Conservation (phyloP, 805 yeast genomes). For the Candida multigemmis region DNA sequence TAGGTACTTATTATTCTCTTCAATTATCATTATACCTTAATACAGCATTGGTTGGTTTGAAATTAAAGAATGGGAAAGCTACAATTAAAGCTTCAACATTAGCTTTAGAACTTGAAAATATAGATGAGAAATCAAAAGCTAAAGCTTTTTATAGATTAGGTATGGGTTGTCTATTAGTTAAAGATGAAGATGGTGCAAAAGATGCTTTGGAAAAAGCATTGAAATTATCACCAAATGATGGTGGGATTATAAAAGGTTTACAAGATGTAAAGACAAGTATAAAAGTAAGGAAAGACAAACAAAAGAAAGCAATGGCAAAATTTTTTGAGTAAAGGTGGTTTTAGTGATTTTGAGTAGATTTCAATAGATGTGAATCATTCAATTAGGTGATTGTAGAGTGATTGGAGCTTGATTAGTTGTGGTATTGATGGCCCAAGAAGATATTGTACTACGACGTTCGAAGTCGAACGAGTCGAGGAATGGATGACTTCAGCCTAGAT, state of each 20-base stretch:
- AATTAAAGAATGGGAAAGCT: constrained; percentile 44
- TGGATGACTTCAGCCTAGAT: too few species aligned
- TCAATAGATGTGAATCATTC: too few species aligned
- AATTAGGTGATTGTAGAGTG: too few species aligned
- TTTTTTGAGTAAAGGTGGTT: constrained; percentile 42
- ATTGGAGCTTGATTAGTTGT: too few species aligned
- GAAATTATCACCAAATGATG: constrained; percentile 57
- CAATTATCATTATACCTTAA: constrained; percentile 63
- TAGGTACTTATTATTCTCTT: constrained; percentile 39
- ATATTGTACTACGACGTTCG: too few species aligned
- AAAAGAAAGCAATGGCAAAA: constrained; percentile 67
- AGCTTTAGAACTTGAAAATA: constrained; percentile 55
- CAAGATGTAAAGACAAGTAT: constrained; percentile 45
- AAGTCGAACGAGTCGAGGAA: too few species aligned
- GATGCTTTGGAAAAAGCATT: constrained; percentile 59
- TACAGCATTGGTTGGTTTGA: constrained; percentile 65
- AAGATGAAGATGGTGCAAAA: constrained; percentile 66
- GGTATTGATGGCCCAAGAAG: too few species aligned
- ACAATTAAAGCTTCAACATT: constrained; percentile 53
- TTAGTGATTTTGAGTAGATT: too few species aligned
- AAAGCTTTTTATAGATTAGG: constrained; percentile 88
- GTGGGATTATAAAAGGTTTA: constrained; percentile 59
- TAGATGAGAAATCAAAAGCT: constrained; percentile 61
- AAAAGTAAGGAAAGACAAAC: constrained; percentile 51
- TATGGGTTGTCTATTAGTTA: constrained; percentile 51